phyloP scores from a whole-genome alignment of 768 basidiomycete species.

The Lactarius quietus region DNA sequence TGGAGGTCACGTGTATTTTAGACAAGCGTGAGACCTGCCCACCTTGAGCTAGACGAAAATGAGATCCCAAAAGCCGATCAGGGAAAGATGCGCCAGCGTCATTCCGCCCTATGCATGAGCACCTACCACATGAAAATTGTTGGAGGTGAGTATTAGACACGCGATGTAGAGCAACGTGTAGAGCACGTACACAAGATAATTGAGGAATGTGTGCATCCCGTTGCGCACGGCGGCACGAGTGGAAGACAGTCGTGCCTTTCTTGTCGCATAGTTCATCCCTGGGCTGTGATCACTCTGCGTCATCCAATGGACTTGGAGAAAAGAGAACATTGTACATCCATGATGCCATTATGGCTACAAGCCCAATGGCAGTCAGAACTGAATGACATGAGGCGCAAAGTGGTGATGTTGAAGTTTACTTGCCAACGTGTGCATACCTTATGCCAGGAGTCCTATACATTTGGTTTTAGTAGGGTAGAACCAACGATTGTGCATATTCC shows the following conservation, averaged over 20 bases:
- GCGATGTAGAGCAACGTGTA: slow-evolving; percentile 95
- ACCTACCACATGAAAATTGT: slow-evolving; percentile 97
- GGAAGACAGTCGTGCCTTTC: slow-evolving; percentile 53
- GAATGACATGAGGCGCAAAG: slow-evolving; percentile 90
- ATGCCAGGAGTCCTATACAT: too few species aligned
- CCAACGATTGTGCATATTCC: too few species aligned
- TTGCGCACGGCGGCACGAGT: slow-evolving; percentile 49
- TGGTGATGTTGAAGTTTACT: slow-evolving; percentile 92
- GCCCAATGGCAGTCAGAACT: slow-evolving; percentile 94
- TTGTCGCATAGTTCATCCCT: slow-evolving; percentile 56
- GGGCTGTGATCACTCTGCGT: slow-evolving; percentile 12
- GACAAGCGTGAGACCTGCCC: too few species aligned
- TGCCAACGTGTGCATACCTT: slow-evolving; percentile 93
- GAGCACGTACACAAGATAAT: slow-evolving; percentile 81
- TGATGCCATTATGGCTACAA: slow-evolving; percentile 36
- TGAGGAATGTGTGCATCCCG: slow-evolving; percentile 64
- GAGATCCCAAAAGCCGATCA: slow-evolving; percentile 97
- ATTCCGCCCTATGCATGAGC: too few species aligned
- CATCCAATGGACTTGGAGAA: slow-evolving; percentile 22
- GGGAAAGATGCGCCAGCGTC: slow-evolving; percentile 63
- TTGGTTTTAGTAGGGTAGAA: too few species aligned
- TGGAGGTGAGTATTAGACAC: slow-evolving; percentile 94
- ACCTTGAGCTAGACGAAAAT: slow-evolving; percentile 94
- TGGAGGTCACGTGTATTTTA: background rate
- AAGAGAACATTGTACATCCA: slow-evolving; percentile 37